Evolutionary conservation across 345 rosid species (phyloP), one percentile per base, ranked within the genome.

Genomic region (Citrus cavaleriei): DNA sequence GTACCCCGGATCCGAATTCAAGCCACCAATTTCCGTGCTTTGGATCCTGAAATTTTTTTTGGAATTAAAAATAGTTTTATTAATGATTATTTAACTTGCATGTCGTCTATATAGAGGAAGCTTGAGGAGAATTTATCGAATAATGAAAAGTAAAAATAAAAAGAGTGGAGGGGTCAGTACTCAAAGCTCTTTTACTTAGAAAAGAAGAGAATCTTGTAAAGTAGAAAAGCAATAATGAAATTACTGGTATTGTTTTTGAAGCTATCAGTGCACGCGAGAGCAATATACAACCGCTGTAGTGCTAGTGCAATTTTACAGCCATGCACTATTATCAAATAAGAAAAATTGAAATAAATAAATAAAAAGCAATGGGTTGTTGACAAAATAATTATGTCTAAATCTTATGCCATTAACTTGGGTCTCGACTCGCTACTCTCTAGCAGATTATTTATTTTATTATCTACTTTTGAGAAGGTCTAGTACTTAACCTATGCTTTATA

Each of bases 1-100:
- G 80, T 6, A 91, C 79, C 51, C 99, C 99, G 0, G 93, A 86
- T 78, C 98, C 99, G 81, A 96, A 94, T 85, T 96, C 97, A 62
- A 96, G 87, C 99, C 99, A 96, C 99, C 99, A 96, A 75, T 96
- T 90, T 32, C 99, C 99, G 74, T 94, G 99, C 86, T 96, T 96
- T 69, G 99, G 99, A 89, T 96, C 99, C 99, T 96, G 65, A 54
- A 54, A 46, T 0, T 46, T 46, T 46, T 32, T 46, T 46, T 46
- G 51, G 14, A 46, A 46, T 46, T 46, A 46, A 46, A 46, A 46
- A 46, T 46, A 13, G 51, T 13, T 46, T 46, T 0, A 46, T 46
- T 13, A 46, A 46, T 46, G 51, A 46, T 46, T 12, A 46, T 46
- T 46, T 13, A 46, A 12, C 2, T 46, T 46, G 51, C 51, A 12